These are phyloP conservation scores for Collybia sordida DNA, from an alignment of 768 basidiomycete species.

Conservation along the genomic window DNA sequence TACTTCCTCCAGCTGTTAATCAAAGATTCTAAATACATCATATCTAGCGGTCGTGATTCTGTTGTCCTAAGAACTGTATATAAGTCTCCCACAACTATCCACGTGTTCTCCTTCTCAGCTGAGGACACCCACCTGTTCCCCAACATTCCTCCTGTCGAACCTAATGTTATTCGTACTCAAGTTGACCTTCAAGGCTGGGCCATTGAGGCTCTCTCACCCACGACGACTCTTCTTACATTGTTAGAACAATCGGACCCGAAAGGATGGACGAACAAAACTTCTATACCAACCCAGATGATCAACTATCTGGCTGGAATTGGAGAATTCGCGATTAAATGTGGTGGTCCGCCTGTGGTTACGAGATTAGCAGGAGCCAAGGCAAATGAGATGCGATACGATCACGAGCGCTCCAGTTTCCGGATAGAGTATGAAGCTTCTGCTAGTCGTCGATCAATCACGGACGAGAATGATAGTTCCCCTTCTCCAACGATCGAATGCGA, in stretches of 20 bases:
- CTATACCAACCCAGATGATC: slow-evolving; percentile 94
- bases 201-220: slow-evolving; percentile 93
- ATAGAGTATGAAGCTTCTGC: slow-evolving; percentile 80
- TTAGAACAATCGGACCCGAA: slow-evolving; percentile 97
- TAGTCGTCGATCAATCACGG: slow-evolving; percentile 36
- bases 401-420: slow-evolving; percentile 77
- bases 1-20: slow-evolving; percentile 13
- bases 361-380: slow-evolving; percentile 77
- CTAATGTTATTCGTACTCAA: slow-evolving; percentile 86
- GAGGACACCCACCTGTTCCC: slow-evolving; percentile 90
- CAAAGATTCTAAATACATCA: slow-evolving; percentile 12
- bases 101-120: slow-evolving; percentile 92
- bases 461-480: slow-evolving; percentile 26
- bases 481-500: slow-evolving; percentile 79
- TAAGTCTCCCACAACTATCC: slow-evolving; percentile 93
- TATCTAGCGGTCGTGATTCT: slow-evolving; percentile 77
- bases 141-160: slow-evolving; percentile 61
- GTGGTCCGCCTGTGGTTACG: slow-evolving; percentile 91
- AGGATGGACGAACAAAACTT: slow-evolving; percentile 94
- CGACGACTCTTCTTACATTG: slow-evolving; percentile 88
- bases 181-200: slow-evolving; percentile 99
- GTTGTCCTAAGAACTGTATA: slow-evolving; percentile 94
- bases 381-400: slow-evolving; percentile 78
- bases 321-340: slow-evolving; percentile 93
- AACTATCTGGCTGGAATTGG: slow-evolving; percentile 86